These are phyloP conservation scores for Solanum arcanum DNA, from an alignment of 257 asterid species.

Conservation along the genomic window DNA sequence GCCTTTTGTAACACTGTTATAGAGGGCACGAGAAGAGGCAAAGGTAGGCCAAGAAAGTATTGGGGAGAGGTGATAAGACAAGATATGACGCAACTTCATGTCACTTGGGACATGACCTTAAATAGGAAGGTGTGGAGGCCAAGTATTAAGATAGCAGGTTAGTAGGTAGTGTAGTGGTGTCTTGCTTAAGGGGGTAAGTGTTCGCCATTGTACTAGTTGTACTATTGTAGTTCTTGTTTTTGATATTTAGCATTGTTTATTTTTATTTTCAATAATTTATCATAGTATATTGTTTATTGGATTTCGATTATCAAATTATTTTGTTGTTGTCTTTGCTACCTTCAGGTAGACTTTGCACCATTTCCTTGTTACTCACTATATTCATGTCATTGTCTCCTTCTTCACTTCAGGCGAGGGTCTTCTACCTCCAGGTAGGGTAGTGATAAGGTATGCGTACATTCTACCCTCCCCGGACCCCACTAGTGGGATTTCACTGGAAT, in stretches of 20 bases:
- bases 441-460: background rate
- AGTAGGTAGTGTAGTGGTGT: background rate
- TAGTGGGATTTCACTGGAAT: background rate
- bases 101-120: background rate
- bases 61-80: background rate
- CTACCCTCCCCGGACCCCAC: background rate
- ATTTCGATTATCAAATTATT: background rate
- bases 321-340: background rate
- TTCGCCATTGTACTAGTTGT: background rate
- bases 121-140: background rate
- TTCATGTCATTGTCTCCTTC: background rate
- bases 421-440: background rate
- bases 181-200: background rate
- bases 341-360: background rate
- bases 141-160: background rate
- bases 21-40: background rate
- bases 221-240: background rate
- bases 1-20: too few relatives aligned
- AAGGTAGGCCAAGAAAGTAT: background rate
- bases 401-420: background rate
- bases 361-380: background rate
- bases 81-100: background rate
- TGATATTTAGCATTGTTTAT: background rate
- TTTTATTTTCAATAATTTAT: background rate
- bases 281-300: background rate